These are phyloP conservation scores for Annona squamosa DNA, from an alignment of 164 flowering plant genomes.

Conservation along the genomic window DNA sequence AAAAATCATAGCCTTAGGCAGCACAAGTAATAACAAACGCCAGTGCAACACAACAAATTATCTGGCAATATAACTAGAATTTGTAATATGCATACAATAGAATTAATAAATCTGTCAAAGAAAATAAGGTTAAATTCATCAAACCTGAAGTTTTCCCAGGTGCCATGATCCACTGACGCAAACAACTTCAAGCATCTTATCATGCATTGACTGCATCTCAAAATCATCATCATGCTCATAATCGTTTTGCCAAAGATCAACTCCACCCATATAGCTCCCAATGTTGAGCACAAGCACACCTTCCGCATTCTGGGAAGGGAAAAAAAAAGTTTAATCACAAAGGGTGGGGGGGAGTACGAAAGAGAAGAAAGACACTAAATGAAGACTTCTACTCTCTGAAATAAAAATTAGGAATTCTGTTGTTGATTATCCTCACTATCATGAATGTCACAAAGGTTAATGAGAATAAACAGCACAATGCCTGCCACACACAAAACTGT, in stretches of 20 bases:
- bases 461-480: no score
- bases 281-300: conserved; percentile 72
- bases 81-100: background rate
- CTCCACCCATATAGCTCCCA: conserved; percentile 80
- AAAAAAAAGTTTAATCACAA: background rate
- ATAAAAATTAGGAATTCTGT: background rate
- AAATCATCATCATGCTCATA: conserved; percentile 67
- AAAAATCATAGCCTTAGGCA: no score
- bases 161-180: conserved; percentile 72
- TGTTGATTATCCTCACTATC: background rate
- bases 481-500: no score
- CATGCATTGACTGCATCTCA: conserved; percentile 60
- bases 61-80: no score
- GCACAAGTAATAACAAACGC: no score
- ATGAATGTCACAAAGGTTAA: no score
- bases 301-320: conserved; percentile 48
- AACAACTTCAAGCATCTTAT: conserved; percentile 68
- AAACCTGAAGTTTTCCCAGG: conserved; percentile 77
- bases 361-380: background rate
- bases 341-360: background rate
- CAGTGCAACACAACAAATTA: no score
- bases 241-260: conserved; percentile 76
- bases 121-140: background rate
- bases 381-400: background rate
- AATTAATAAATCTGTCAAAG: background rate